Conservation (phyloP, 805 yeast genomes). For the Deakozyma indianensis region DNA sequence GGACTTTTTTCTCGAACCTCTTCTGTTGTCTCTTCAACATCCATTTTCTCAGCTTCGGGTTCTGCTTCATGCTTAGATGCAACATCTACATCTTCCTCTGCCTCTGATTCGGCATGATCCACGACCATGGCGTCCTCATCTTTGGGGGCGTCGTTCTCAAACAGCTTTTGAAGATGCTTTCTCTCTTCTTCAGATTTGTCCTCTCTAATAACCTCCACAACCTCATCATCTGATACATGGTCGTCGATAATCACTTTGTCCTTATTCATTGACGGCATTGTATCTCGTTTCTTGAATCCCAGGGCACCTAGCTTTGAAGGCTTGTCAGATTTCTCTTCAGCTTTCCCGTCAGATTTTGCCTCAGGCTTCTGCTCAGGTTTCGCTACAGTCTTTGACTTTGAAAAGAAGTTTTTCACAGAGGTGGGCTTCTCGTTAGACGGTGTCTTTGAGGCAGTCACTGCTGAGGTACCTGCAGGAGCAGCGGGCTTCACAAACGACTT, state of each 20-base stretch:
- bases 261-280: constrained; percentile 2
- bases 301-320: neutral
- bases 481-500: constrained; percentile 7
- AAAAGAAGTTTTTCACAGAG: neutral
- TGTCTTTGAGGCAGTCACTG: neutral
- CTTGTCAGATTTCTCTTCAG: neutral
- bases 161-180: constrained; percentile 5
- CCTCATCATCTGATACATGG: constrained; percentile 1
- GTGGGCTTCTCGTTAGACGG: neutral
- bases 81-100: constrained; percentile 2
- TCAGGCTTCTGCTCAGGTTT: neutral
- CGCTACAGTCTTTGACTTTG: neutral
- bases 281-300: neutral
- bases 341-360: neutral
- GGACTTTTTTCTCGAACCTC: neutral
- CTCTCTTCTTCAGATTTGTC: constrained; percentile 3
- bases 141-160: constrained; percentile 3
- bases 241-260: constrained; percentile 7
- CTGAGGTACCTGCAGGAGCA: neutral
- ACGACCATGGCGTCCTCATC: neutral
- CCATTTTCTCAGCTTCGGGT: neutral
- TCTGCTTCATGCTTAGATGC: no score
- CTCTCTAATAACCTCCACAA: neutral
- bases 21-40: neutral
- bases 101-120: neutral